Evolutionary conservation across 83 land plant genomes (phyloP).

Genomic region (Isoetes engelmannii): DNA sequence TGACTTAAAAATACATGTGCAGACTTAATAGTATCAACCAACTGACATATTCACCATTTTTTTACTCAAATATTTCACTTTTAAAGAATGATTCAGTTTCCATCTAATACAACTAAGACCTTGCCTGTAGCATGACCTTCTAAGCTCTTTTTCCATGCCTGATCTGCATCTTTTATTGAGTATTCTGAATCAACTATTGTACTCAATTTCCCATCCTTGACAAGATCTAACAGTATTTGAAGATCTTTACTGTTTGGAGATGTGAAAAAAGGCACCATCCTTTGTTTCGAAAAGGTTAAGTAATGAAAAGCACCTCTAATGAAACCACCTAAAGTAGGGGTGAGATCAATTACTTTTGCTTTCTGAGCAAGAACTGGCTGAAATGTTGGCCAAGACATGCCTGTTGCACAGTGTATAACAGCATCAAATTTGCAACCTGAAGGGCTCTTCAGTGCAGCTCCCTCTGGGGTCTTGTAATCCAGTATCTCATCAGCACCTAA

Average conservation of each 20-base stretch:
- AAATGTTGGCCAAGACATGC: constrained; percentile 33
- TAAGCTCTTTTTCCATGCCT: constrained; percentile 49
- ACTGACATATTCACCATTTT: no score
- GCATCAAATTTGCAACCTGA: constrained; percentile 42
- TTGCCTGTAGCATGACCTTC: constrained; percentile 58
- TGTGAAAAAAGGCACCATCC: constrained; percentile 25
- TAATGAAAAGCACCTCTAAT: constrained; percentile 16
- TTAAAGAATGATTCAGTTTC: no score
- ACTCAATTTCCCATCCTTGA: constrained; percentile 40
- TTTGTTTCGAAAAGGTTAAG: constrained; percentile 31
- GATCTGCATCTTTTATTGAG: constrained; percentile 33
- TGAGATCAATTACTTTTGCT: constrained; percentile 43
- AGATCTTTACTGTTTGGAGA: constrained; percentile 21
- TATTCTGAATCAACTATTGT: constrained; percentile 39
- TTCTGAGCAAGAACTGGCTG: constrained; percentile 23
- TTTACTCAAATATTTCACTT: no score
- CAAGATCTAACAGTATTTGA: constrained; percentile 24
- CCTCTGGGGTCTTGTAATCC: constrained; percentile 52
- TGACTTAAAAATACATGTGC: no score
- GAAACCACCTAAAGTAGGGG: constrained; percentile 24
- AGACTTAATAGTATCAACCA: no score
- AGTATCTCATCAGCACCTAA: constrained; percentile 51
- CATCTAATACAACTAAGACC: constrained; percentile 34
- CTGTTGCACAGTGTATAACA: constrained; percentile 38
- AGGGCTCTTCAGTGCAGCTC: constrained; percentile 43